Conservation (phyloP, 805 yeast genomes). For the Pichia exigua region DNA sequence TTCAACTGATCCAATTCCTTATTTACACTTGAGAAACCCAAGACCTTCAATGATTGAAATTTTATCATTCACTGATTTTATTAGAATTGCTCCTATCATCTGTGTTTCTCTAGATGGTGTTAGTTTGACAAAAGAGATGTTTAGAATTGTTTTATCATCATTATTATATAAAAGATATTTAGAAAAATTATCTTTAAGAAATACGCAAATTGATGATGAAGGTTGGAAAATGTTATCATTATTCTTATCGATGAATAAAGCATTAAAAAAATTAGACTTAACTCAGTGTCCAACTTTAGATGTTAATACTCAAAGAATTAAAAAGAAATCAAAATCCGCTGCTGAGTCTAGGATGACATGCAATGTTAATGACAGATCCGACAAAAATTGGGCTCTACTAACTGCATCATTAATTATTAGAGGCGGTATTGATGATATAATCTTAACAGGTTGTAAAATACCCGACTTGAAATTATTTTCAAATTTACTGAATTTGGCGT, state of each 20-base stretch:
- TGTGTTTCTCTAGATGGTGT: slow-evolving; percentile 77
- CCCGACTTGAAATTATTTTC: slow-evolving; percentile 48
- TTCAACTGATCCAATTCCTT: slow-evolving; percentile 64
- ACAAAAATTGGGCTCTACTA: slow-evolving; percentile 77
- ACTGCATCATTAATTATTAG: slow-evolving; percentile 60
- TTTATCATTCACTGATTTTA: slow-evolving; percentile 80
- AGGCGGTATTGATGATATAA: slow-evolving; percentile 71
- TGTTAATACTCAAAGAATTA: slow-evolving; percentile 36
- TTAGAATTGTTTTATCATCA: slow-evolving; percentile 63
- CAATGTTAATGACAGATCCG: slow-evolving; percentile 51
- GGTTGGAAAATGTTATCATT: slow-evolving; percentile 80
- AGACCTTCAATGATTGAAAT: slow-evolving; percentile 84
- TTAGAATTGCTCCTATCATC: slow-evolving; percentile 76
- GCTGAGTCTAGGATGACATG: slow-evolving; percentile 33
- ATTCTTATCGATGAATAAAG: slow-evolving; percentile 57
- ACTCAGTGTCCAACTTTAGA: slow-evolving; percentile 56
- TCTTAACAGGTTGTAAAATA: slow-evolving; percentile 70
- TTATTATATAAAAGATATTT: slow-evolving; percentile 57
- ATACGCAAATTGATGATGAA: slow-evolving; percentile 60
- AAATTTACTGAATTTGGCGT: slow-evolving; percentile 48
- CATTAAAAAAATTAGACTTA: slow-evolving; percentile 53
- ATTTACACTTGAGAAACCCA: slow-evolving; percentile 74
- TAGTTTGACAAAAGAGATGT: slow-evolving; percentile 64
- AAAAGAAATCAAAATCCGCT: slow-evolving; percentile 19
- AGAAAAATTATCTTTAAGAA: slow-evolving; percentile 68